Base-by-base conservation (phyloP, 306 rosid species). In the Dalbergia cochinchinensis region DNA sequence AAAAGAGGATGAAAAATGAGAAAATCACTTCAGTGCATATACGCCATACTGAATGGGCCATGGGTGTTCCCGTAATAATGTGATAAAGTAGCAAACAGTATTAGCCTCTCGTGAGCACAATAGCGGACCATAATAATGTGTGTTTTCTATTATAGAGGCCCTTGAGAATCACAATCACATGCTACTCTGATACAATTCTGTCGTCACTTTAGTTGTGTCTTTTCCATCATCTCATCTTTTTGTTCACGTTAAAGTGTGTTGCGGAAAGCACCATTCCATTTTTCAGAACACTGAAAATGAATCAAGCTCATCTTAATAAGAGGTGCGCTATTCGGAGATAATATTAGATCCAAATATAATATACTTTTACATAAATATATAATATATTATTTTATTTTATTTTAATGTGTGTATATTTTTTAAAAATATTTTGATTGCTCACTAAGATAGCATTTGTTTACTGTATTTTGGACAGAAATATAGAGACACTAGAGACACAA, bases 101-200 rank as follows among this genome's bases (percentile, higher is more conserved):
- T 22, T 6, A 33, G 7, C 42, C n/a, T 71, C 62, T 35, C 62
- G 47, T 73, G 67, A 57, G 39, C 16, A 55, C 48, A 26, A n/a
- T 11, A 44, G 58, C 19, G 54, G 47, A 72, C 55, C 15, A 18
- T 7, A 7, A 39, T 16, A 62, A 75, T n/a, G 58, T 34, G 18
- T 76, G 48, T 5, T 33, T 26, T 65, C 71, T 10, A 11, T 12
- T 34, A 31, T 0, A 11, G 34, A 45, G 57, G 53, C 16, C 80
- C 82, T 65, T 72, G 73, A 53, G 39, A 58, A 65, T 58, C 63
- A 4, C 41, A 41, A 64, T 48, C 39, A 35, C 53, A 76, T 65
- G 73, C 13, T 34, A 64, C 51, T 31, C 50, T 51, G 15, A 47
- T 64, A 16, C 8, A 11, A 10, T 9, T 3, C 41, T 16, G 5